A percentile compares a stretch with the other conserved stretches of the same genome.
Evolutionary conservation across 805 yeast genomes (phyloP).

Genomic region (Komagataella pseudopastoris): DNA sequence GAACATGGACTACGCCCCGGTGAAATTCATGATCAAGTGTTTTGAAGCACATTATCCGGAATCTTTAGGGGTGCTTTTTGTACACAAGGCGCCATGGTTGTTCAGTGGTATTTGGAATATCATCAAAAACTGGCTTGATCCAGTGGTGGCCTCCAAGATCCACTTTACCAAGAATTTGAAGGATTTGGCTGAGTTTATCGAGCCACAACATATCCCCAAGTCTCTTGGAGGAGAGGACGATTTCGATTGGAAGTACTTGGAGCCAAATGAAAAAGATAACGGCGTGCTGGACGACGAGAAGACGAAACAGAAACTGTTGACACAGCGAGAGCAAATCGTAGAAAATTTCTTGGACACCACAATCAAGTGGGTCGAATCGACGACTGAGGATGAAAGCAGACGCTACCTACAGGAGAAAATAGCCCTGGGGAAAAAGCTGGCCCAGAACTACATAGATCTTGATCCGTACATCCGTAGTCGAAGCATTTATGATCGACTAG

Average conservation of each 20-base stretch:
- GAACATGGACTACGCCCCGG: conserved; percentile 88
- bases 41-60: conserved; percentile 98
- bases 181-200: conserved; percentile 56
- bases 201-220: conserved; percentile 44
- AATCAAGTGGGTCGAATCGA: conserved; percentile 63
- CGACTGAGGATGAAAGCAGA: conserved; percentile 33
- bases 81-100: conserved; percentile 95
- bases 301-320: conserved; percentile 26
- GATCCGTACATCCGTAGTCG: conserved; percentile 80
- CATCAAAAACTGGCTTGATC: conserved; percentile 89
- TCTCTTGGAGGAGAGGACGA: conserved; percentile 64
- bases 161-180: conserved; percentile 59
- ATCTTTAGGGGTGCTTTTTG: conserved; percentile 68
- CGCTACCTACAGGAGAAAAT: conserved; percentile 40
- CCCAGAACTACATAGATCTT: conserved; percentile 48
- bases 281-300: conserved; percentile 28
- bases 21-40: conserved; percentile 76
- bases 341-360: conserved; percentile 51
- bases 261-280: conserved; percentile 51
- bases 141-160: conserved; percentile 88
- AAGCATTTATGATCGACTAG: conserved; percentile 66
- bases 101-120: conserved; percentile 91
- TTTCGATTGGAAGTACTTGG: conserved; percentile 42
- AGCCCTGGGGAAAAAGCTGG: conserved; percentile 34
- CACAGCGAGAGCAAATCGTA: conserved; percentile 33